Conservation (phyloP, 257 asterid species). For the Nicotiana otophora region DNA sequence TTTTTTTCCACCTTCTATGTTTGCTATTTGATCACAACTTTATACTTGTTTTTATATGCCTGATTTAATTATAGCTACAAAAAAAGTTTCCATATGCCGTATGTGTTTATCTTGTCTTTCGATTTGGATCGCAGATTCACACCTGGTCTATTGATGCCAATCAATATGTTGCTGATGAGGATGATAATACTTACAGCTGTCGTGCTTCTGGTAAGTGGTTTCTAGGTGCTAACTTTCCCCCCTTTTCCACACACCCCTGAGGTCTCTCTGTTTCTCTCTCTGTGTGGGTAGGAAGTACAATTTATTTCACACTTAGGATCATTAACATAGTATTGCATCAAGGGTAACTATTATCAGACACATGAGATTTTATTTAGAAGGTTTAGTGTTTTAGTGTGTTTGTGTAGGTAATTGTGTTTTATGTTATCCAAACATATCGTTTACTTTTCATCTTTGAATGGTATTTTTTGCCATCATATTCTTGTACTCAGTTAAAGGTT, state of each 20-base stretch:
- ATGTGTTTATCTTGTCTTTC: conserved; percentile 1
- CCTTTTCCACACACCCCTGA: neutral
- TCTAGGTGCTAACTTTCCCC: conserved; percentile 10
- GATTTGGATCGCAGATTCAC: conserved; percentile 46
- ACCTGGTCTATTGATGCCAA: conserved; percentile 91
- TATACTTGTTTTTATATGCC: conserved; percentile 1
- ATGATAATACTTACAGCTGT: conserved; percentile 83
- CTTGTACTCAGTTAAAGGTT: neutral
- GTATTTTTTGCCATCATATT: neutral
- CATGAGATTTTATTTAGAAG: neutral
- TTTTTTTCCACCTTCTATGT: neutral
- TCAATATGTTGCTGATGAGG: conserved; percentile 96
- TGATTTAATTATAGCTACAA: neutral
- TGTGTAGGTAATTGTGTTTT: neutral
- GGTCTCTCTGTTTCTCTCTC: neutral
- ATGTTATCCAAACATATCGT: neutral
- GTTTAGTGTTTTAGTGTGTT: neutral
- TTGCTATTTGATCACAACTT: conserved; percentile 5
- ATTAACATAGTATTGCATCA: neutral
- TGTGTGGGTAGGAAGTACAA: neutral
- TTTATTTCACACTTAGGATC: neutral
- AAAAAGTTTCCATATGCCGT: conserved; percentile 10
- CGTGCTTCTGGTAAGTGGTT: conserved; percentile 83
- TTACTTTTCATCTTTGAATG: neutral
- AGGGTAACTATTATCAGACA: neutral